Percentiles rank a stretch among this genome's conserved stretches.
These are phyloP conservation scores for Actinomortierella wolfii DNA, from an alignment of 371 early-diverging fungal species.

Conservation along the genomic window DNA sequence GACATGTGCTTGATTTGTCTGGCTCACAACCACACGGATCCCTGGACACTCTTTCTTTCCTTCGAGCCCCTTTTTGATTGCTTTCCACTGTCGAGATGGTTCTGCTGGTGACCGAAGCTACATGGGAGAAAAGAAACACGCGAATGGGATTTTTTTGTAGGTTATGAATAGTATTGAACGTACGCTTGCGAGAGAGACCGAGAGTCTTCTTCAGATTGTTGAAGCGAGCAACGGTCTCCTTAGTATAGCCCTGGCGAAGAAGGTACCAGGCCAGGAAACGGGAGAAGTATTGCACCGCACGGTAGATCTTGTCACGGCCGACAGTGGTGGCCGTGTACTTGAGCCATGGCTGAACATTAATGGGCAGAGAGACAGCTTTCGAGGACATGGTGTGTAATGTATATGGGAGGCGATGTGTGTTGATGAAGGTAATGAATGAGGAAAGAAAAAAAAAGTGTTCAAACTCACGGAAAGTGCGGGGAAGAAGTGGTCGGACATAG, in stretches of 20 bases:
- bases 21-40: constrained; percentile 12
- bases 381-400: constrained; percentile 19
- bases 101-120: background rate
- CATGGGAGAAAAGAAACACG: background rate
- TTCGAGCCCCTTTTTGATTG: background rate
- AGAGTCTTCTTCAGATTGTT: constrained; percentile 52
- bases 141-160: no score
- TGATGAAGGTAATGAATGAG: background rate
- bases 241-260: constrained; percentile 46
- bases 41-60: background rate
- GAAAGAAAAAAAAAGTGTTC: background rate
- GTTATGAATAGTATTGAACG: background rate
- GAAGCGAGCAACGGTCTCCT: constrained; percentile 52
- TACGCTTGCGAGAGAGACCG: constrained; percentile 60
- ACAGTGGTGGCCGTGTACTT: constrained; percentile 59
- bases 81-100: background rate
- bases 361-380: constrained; percentile 42
- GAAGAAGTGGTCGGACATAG: background rate
- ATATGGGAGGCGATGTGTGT: background rate
- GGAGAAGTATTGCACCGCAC: constrained; percentile 71
- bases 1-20: no score
- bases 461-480: background rate
- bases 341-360: constrained; percentile 44
- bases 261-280: constrained; percentile 58
- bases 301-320: constrained; percentile 75